Percentiles rank a stretch among this genome's conserved stretches.
Evolutionary conservation across 352 stramenopile genomes (phyloP).

Genomic region (Halophytophthora polymorphica): DNA sequence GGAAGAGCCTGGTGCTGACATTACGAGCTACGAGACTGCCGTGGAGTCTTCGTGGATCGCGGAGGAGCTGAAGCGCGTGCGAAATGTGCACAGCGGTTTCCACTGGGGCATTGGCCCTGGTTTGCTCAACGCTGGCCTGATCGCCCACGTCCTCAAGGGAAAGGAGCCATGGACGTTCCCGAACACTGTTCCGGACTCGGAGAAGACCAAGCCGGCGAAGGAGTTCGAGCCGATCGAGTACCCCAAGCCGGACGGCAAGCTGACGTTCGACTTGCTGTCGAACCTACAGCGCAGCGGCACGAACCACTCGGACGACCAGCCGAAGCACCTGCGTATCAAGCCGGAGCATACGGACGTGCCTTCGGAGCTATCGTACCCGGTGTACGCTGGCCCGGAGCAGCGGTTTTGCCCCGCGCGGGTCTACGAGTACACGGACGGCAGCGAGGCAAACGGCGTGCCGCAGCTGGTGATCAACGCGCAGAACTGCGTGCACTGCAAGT

Average conservation of each 20-base stretch:
- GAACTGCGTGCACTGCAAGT: constrained; percentile 99
- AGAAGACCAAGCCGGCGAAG: constrained; percentile 89
- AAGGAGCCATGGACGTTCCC: constrained; percentile 96
- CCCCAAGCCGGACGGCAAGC: constrained; percentile 94
- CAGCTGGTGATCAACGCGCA: constrained; percentile 98
- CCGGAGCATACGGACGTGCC: constrained; percentile 84
- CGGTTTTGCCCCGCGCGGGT: constrained; percentile 97
- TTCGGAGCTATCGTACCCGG: constrained; percentile 82
- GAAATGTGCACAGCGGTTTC: constrained; percentile 97
- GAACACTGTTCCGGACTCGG: constrained; percentile 84
- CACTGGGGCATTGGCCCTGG: constrained; percentile 92
- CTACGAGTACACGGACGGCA: constrained; percentile 98
- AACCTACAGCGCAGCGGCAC: constrained; percentile 97
- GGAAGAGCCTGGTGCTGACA: constrained; percentile 54
- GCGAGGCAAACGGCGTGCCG: constrained; percentile 74
- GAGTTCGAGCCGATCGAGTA: constrained; percentile 94
- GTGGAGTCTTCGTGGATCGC: constrained; percentile 95
- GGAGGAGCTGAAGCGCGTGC: constrained; percentile 96
- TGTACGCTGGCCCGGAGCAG: constrained; percentile 96
- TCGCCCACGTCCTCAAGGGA: constrained; percentile 92
- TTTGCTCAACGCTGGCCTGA: constrained; percentile 92
- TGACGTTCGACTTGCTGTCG: constrained; percentile 98
- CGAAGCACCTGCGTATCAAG: constrained; percentile 96
- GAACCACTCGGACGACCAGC: constrained; percentile 99
- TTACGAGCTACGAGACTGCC: constrained; percentile 83